A percentile compares a stretch with the other conserved stretches of the same genome.
phyloP scores from a whole-genome alignment of 1,139 yeast species.

The Komagataea norvegica region DNA sequence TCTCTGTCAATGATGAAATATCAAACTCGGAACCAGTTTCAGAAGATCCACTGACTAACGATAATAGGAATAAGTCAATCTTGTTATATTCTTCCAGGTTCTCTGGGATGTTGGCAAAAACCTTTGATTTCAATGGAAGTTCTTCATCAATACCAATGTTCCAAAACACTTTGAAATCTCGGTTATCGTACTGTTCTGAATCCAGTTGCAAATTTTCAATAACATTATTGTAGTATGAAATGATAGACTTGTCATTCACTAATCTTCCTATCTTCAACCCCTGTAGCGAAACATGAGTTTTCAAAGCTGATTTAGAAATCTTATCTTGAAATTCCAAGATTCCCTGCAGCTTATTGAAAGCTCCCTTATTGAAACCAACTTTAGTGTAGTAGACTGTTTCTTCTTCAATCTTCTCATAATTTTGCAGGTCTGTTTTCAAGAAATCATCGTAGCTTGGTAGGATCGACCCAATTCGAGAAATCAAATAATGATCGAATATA shows the following conservation, averaged over 20 bases:
- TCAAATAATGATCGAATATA: constrained; percentile 56
- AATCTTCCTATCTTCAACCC: constrained; percentile 37
- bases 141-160: constrained; percentile 36
- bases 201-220: background rate
- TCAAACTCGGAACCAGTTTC: constrained; percentile 11
- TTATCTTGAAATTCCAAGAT: constrained; percentile 49
- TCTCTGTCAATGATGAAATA: constrained; percentile 24
- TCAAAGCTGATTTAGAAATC: constrained; percentile 33
- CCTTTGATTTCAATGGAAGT: constrained; percentile 6
- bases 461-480: constrained; percentile 42
- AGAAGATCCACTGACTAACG: constrained; percentile 11
- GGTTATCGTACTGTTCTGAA: constrained; percentile 36
- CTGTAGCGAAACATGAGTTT: constrained; percentile 34
- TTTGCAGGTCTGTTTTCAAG: constrained; percentile 25
- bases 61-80: constrained; percentile 14
- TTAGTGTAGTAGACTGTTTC: constrained; percentile 46
- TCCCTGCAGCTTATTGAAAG: constrained; percentile 59
- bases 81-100: constrained; percentile 12
- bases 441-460: constrained; percentile 30
- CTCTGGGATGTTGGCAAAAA: constrained; percentile 18
- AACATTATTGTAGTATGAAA: constrained; percentile 7
- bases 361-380: constrained; percentile 48
- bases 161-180: constrained; percentile 47
- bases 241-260: constrained; percentile 21
- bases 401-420: constrained; percentile 47